These are phyloP conservation scores for Cercospora beticola DNA, from an alignment of 2,329 filamentous ascomycete species.

Conservation along the genomic window DNA sequence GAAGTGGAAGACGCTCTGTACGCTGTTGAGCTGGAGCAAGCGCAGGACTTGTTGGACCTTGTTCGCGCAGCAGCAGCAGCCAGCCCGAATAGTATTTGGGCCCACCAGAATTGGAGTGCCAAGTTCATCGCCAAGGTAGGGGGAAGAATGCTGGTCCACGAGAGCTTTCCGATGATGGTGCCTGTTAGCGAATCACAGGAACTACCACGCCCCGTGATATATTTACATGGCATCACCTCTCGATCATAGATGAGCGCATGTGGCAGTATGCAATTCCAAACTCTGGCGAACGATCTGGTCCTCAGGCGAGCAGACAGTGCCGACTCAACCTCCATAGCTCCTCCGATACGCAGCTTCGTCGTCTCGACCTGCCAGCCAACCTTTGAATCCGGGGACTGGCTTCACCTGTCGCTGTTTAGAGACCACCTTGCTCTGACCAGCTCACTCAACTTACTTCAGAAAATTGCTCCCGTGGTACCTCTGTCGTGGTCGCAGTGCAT, in stretches of 20 bases:
- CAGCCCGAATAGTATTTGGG: conserved; percentile 29
- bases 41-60: conserved; percentile 29
- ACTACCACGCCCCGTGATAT: conserved; percentile 34
- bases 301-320: not conserved
- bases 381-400: not conserved
- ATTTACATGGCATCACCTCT: conserved; percentile 16
- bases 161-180: conserved; percentile 39
- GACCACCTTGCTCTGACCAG: not conserved
- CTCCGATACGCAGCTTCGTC: not conserved
- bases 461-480: not conserved
- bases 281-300: not conserved
- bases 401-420: not conserved
- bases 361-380: not conserved
- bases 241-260: not conserved
- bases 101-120: conserved; percentile 30
- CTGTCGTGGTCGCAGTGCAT: not conserved
- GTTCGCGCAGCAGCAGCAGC: conserved; percentile 25
- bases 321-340: not conserved
- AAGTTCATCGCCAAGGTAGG: conserved; percentile 35
- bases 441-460: not conserved
- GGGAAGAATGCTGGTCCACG: conserved; percentile 31
- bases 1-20: conserved; percentile 15
- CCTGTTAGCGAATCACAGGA: conserved; percentile 22
- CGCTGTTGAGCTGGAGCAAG: conserved; percentile 25
- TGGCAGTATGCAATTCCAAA: not conserved